phyloP scores from a whole-genome alignment of 1,139 yeast genomes.

The Spathaspora sp. region DNA sequence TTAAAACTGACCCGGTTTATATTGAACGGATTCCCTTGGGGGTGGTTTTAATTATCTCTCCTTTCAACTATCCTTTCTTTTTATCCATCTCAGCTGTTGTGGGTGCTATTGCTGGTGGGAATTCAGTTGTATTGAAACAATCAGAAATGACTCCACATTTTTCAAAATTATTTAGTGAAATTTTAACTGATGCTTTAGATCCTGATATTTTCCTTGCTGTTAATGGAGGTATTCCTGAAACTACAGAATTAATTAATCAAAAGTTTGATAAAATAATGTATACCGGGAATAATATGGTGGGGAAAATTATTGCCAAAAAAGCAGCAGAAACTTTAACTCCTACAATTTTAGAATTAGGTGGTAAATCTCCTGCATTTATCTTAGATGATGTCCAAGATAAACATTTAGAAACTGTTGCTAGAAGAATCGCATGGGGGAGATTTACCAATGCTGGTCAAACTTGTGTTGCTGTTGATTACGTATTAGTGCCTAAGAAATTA shows the following conservation, averaged over 20 bases:
- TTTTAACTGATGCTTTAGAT: constrained; percentile 56
- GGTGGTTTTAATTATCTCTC: constrained; percentile 70
- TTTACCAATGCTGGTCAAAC: constrained; percentile 87
- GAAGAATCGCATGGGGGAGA: constrained; percentile 75
- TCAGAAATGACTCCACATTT: constrained; percentile 73
- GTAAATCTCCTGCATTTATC: constrained; percentile 84
- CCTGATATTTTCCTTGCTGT: constrained; percentile 61
- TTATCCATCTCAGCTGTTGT: constrained; percentile 66
- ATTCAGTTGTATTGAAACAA: constrained; percentile 77
- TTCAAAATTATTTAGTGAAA: constrained; percentile 51
- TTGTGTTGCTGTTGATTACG: constrained; percentile 86
- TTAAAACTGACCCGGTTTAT: constrained; percentile 48
- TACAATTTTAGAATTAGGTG: constrained; percentile 80
- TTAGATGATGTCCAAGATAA: constrained; percentile 48
- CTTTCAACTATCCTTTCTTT: constrained; percentile 83
- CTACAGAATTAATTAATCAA: constrained; percentile 62
- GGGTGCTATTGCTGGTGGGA: constrained; percentile 88
- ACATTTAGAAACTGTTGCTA: constrained; percentile 55
- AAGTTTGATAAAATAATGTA: constrained; percentile 82
- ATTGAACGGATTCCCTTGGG: constrained; percentile 76
- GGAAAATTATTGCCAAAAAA: constrained; percentile 71
- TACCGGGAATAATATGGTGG: constrained; percentile 81
- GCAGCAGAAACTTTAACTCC: constrained; percentile 90
- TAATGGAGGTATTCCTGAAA: constrained; percentile 73
- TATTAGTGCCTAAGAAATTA: constrained; percentile 59